Evolutionary conservation across 345 rosid species (phyloP), one percentile per base, ranked within the genome.

Genomic region (Boechera divaricarpa): DNA sequence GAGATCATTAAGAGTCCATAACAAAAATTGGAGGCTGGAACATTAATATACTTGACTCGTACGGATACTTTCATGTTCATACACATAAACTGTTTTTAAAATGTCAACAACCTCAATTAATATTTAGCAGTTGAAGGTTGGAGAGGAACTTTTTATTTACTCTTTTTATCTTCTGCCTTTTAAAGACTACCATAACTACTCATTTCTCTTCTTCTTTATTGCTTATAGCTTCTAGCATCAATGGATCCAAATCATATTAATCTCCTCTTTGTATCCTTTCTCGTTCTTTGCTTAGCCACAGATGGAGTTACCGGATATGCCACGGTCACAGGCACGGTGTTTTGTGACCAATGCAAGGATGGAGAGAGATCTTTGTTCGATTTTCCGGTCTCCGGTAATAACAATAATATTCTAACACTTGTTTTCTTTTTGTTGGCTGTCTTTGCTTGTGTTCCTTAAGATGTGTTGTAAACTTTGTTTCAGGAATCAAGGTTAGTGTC

Each of bases 271-370:
- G 67, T 77, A 35, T 62, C 72, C 35, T 72, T 89, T 67, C 73
- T 89, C 59, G 26, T 89, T 76, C 71, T 90, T 68, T 82, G 83
- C 56, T 82, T 89, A 36, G 79, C 85, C 74, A 59, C 82, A 61
- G 77, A 81, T 85, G 87, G 82, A 53, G 67, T 84, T 36, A 71
- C 44, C 28, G 95, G 91, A 15, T 77, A 84, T 73, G 88, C 91
- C 29, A 69, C 85, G 44, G 97, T 92, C 54, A 77, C 85, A 4
- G 98, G 98, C 39, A 63, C 85, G 0, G 98, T 92, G 69, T 86
- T 87, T 82, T 92, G 98, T 64, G 97, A 94, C 83, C 97, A 89
- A 78, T 94, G 98, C 87, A 91, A 89, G 65, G 97, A 91, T 76
- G 98, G 97, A 49, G 84, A 85, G 35, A 69, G 28, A 54, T 90